phyloP scores from a whole-genome alignment of 495 filamentous ascomycete species.

The Hypoxylon intermedium region DNA sequence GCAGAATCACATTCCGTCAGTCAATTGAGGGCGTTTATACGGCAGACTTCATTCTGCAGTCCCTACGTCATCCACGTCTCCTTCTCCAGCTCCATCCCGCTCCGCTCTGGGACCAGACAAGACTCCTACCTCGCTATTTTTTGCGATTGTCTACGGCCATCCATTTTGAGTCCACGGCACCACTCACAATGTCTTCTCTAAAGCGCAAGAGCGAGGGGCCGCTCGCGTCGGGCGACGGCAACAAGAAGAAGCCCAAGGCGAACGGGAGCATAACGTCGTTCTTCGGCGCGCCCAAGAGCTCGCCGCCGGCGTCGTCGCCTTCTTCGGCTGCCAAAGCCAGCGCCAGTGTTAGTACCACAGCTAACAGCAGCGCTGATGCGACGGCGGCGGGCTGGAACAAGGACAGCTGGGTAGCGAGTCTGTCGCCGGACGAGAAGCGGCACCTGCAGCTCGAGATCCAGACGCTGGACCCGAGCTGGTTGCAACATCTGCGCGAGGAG shows the following conservation, averaged over 20 bases:
- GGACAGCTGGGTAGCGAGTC: constrained; percentile 77
- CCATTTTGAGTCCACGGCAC: not conserved
- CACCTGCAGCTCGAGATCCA: constrained; percentile 88
- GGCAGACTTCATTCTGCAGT: constrained; percentile 5
- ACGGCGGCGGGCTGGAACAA: constrained; percentile 61
- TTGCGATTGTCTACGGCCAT: not conserved
- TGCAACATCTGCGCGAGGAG: constrained; percentile 84
- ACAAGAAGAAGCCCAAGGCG: constrained; percentile 84
- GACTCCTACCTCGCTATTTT: not conserved
- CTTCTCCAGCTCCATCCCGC: constrained; percentile 9
- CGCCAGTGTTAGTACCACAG: too few species aligned
- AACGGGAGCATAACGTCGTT: constrained; percentile 63
- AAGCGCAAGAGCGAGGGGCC: constrained; percentile 72
- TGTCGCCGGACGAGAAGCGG: constrained; percentile 81
- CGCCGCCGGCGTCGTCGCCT: constrained; percentile 38
- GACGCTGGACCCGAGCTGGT: constrained; percentile 89
- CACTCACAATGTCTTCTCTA: constrained; percentile 53
- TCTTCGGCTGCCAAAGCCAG: not conserved
- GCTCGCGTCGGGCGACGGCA: constrained; percentile 49
- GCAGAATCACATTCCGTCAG: not conserved
- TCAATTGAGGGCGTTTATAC: not conserved
- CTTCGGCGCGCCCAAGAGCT: constrained; percentile 53
- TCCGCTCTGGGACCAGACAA: not conserved
- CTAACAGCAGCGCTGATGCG: too few species aligned
- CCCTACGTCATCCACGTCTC: constrained; percentile 25